phyloP scores from a whole-genome alignment of 2,329 filamentous ascomycete species.

The Arachnomyces sp. region DNA sequence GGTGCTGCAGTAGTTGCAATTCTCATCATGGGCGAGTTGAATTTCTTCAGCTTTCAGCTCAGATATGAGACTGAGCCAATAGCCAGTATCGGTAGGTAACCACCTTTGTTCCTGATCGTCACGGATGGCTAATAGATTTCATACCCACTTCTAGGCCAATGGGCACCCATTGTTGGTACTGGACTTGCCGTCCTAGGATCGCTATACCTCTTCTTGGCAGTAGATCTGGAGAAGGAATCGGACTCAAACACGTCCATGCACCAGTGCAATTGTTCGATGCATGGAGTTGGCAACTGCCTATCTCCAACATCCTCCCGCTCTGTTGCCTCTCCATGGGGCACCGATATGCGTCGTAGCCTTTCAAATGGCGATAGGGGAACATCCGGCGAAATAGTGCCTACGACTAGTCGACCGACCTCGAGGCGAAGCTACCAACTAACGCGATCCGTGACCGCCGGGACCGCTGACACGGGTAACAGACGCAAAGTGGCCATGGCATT shows the following conservation, averaged over 20 bases:
- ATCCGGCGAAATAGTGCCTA: slow-evolving; percentile 4
- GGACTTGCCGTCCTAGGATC: slow-evolving; percentile 53
- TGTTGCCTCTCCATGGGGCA: no score
- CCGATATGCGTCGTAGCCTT: no score
- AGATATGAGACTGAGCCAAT: slow-evolving; percentile 56
- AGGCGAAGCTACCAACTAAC: slow-evolving; percentile 4
- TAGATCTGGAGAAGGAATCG: slow-evolving; percentile 22
- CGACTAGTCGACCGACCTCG: not conserved
- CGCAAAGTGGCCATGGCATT: slow-evolving; percentile 39
- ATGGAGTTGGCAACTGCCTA: not conserved
- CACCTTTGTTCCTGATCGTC: slow-evolving; percentile 1
- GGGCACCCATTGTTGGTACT: slow-evolving; percentile 44
- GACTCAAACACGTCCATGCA: slow-evolving; percentile 10
- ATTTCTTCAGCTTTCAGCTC: slow-evolving; percentile 54
- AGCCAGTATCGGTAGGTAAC: slow-evolving; percentile 48
- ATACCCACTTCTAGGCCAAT: slow-evolving; percentile 20
- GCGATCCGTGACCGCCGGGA: slow-evolving; percentile 14
- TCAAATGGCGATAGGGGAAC: not conserved
- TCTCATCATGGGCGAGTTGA: slow-evolving; percentile 55
- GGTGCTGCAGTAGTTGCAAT: slow-evolving; percentile 52
- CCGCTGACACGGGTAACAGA: slow-evolving; percentile 26
- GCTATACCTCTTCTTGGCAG: slow-evolving; percentile 46
- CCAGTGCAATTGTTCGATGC: slow-evolving; percentile 21
- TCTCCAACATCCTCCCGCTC: not conserved
- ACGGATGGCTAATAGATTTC: slow-evolving; percentile 5